Base-by-base conservation (phyloP, 2,329 filamentous ascomycete genomes). In the Lasiodiplodia theobromae region DNA sequence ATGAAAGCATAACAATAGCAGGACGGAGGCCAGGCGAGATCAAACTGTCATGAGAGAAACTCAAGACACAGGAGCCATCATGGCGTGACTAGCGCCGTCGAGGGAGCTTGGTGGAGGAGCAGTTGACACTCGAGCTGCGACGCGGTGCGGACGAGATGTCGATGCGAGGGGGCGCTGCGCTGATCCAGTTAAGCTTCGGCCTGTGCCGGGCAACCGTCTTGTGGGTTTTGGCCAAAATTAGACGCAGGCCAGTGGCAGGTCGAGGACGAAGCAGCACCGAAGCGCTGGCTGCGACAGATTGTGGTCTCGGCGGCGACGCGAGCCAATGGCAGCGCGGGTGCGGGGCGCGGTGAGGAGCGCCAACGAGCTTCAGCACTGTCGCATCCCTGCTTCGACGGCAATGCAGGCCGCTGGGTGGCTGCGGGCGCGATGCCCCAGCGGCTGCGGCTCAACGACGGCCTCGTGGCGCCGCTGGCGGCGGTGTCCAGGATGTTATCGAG, bases 101-200 rank as follows among this genome's bases (percentile, higher is more conserved):
- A 25, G 62, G 28, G 54, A 14, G 28, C 28, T 40, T 44, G 54
- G 38, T 38, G 40, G 52, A 60, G 28, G 40, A 60, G 28, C 34
- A 18, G 47, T 68, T 68, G 66, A 68, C 54, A 68, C 66, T 37
- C n/a, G 37, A 60, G 34, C 38, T 68, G 66, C 66, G 66, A 62
- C 65, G 54, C 65, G 44, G 65, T 25, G 44, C 25, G 58, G 58
- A 16, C 47, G 25, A 38, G 60, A 64, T 21, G 14, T 64, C 38
- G 60, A 64, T 64, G 60, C 47, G 31, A 51, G 40, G 58, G 58
- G 58, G 58, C 58, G 40, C 18, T 49, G 58, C 28, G 60, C 28
- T 52, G 60, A 64, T 64, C 47, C 16, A 51, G 28, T 52, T 64
- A 64, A 64, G 60, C 60, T 64, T 52, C 47, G 60, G 60, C 31